phyloP scores from a whole-genome alignment of 2,329 filamentous ascomycete genomes.

The Colletotrichum sp. region DNA sequence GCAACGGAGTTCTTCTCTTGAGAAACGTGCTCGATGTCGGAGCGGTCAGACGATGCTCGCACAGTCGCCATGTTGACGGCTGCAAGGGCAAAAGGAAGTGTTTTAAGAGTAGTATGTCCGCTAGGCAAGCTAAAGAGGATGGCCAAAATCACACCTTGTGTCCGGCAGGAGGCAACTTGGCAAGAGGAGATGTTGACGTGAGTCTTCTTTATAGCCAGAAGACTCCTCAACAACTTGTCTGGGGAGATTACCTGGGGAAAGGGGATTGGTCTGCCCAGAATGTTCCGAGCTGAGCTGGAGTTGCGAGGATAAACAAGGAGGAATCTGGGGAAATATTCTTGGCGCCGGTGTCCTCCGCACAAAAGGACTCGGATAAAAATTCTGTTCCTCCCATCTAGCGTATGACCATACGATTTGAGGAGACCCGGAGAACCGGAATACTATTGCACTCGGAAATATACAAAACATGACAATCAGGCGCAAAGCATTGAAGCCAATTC shows the following conservation, averaged over 20 bases:
- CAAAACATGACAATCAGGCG: not conserved
- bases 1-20: slow-evolving; percentile 27
- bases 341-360: not conserved
- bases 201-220: not conserved
- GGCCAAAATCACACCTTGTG: not conserved
- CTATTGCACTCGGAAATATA: not conserved
- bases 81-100: not conserved
- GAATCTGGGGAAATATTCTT: slow-evolving; percentile 3
- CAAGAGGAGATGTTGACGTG: not conserved
- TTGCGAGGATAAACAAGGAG: not conserved
- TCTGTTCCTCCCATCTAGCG: not conserved
- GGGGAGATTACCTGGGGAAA: not conserved
- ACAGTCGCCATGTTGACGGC: slow-evolving; percentile 16
- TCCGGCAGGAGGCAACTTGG: not conserved
- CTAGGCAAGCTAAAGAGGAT: not conserved
- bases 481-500: not conserved
- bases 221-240: not conserved
- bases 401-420: not conserved
- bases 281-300: not conserved
- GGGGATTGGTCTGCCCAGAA: not conserved
- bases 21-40: slow-evolving; percentile 28
- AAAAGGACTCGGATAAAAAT: not conserved
- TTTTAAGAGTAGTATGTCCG: not conserved
- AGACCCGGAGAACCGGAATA: not conserved
- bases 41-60: not conserved